These are phyloP conservation scores for Dothideomycetes sp. DNA, from an alignment of 2,329 filamentous ascomycete genomes.

Conservation along the genomic window DNA sequence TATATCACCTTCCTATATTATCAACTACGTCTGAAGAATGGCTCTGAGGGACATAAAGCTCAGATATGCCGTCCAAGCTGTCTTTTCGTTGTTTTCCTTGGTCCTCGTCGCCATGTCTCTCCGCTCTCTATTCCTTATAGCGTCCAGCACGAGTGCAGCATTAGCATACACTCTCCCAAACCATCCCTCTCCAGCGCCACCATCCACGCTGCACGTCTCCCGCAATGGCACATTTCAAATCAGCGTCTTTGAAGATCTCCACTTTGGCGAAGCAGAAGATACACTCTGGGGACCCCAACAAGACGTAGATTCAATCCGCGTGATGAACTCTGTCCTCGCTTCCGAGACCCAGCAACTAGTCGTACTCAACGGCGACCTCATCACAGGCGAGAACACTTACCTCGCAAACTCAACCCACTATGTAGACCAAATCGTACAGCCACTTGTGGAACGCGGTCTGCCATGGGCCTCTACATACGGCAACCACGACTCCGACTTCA, in stretches of 20 bases:
- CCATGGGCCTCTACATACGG: slow-evolving; percentile 60
- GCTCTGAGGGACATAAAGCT: neutral
- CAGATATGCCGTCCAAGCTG: neutral
- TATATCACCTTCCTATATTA: no score
- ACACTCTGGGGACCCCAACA: slow-evolving; percentile 36
- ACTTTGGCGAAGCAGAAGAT: slow-evolving; percentile 54
- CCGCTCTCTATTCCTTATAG: neutral
- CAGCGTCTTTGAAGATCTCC: slow-evolving; percentile 56
- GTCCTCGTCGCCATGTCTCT: neutral
- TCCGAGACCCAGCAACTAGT: slow-evolving; percentile 48
- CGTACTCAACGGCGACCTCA: slow-evolving; percentile 60
- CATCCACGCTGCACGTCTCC: neutral
- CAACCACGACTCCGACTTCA: slow-evolving; percentile 56
- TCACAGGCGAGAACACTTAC: slow-evolving; percentile 55
- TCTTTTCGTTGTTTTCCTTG: neutral
- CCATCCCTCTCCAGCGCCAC: neutral
- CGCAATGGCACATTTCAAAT: slow-evolving; percentile 33
- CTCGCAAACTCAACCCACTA: slow-evolving; percentile 45
- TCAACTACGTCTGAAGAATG: no score
- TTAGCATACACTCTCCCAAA: neutral
- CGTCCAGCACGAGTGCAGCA: no score
- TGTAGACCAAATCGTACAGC: slow-evolving; percentile 47
- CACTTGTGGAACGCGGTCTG: slow-evolving; percentile 43
- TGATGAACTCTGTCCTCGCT: slow-evolving; percentile 49
- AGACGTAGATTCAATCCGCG: slow-evolving; percentile 45